Conservation (phyloP, 345 rosid genomes). For the Trapa bicornis region DNA sequence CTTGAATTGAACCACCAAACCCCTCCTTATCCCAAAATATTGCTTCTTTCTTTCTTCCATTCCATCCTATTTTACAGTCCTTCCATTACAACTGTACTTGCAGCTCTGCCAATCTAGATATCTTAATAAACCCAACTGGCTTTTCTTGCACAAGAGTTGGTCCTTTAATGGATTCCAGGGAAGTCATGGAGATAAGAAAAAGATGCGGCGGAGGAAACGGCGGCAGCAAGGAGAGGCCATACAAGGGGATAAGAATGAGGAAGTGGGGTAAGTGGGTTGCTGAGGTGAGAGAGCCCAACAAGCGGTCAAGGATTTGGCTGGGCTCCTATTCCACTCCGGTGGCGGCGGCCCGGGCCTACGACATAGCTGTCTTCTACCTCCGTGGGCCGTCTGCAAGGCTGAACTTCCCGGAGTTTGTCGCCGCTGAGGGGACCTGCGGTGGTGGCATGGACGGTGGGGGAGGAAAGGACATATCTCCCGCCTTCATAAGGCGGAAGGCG, state of each 20-base stretch:
- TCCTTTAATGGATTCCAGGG: constrained; percentile 3
- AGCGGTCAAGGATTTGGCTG: constrained; percentile 88
- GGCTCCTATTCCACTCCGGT: constrained; percentile 89
- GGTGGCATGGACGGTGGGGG: constrained; percentile 12
- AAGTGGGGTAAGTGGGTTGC: constrained; percentile 99
- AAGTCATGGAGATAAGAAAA: constrained; percentile 15
- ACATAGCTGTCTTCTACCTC: constrained; percentile 82
- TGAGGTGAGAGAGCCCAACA: constrained; percentile 94
- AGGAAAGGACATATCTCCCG: constrained; percentile 65
- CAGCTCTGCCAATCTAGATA: background rate
- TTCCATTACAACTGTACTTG: background rate
- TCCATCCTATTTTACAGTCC: background rate
- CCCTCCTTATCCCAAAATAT: background rate
- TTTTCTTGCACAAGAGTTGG: background rate
- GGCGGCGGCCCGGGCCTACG: constrained; percentile 96
- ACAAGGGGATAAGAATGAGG: constrained; percentile 98
- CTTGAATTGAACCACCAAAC: background rate
- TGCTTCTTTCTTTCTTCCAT: background rate
- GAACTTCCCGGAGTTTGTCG: constrained; percentile 75
- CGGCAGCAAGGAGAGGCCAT: constrained; percentile 34
- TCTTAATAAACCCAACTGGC: background rate
- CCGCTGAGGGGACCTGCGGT: constrained; percentile 31
- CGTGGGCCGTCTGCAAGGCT: constrained; percentile 92
- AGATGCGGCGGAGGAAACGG: constrained; percentile 8
- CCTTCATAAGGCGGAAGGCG: constrained; percentile 71